Evolutionary conservation across 163 green algal species (phyloP).

Genomic region (Smithsoniella earleae): DNA sequence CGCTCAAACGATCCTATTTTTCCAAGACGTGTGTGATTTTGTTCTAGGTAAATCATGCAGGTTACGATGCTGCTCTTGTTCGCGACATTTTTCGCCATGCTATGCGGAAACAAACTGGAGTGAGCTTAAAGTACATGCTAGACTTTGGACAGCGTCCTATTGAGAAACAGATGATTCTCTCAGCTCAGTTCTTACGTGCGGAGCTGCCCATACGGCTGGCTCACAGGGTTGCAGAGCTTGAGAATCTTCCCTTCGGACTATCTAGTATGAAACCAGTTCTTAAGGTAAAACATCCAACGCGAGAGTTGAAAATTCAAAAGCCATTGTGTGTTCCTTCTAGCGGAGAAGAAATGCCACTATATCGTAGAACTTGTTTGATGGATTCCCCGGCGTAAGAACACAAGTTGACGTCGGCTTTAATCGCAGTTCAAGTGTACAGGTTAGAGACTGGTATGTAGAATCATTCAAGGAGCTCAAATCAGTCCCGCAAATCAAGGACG

Average conservation of each 20-base stretch:
- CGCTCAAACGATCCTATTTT: too few relatives aligned
- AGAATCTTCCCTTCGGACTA: slow-evolving; percentile 81
- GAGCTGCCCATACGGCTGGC: slow-evolving; percentile 60
- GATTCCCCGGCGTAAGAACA: too few relatives aligned
- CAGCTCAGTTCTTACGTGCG: slow-evolving; percentile 89
- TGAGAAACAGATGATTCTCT: slow-evolving; percentile 83
- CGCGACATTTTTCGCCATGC: slow-evolving; percentile 84
- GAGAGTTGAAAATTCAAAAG: too few relatives aligned
- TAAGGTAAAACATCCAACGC: slow-evolving; percentile 59
- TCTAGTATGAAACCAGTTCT: slow-evolving; percentile 45
- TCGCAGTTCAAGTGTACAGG: slow-evolving; percentile 50
- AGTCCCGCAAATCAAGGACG: slow-evolving; percentile 66
- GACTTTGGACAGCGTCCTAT: slow-evolving; percentile 90
- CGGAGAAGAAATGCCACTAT: too few relatives aligned
- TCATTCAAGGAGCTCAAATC: slow-evolving; percentile 83
- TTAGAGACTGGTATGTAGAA: slow-evolving; percentile 93
- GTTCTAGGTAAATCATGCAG: too few relatives aligned
- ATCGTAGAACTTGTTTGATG: too few relatives aligned
- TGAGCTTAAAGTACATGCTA: slow-evolving; percentile 80
- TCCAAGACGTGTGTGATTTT: too few relatives aligned
- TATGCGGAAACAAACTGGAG: slow-evolving; percentile 89
- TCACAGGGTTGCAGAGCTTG: slow-evolving; percentile 87
- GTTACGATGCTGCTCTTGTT: slow-evolving; percentile 43
- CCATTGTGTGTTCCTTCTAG: too few relatives aligned
- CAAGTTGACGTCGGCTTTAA: too few relatives aligned